Evolutionary conservation across 768 basidiomycete genomes (phyloP), one percentile per base, ranked within the genome.

Genomic region (Xerocomellus amylosporus): DNA sequence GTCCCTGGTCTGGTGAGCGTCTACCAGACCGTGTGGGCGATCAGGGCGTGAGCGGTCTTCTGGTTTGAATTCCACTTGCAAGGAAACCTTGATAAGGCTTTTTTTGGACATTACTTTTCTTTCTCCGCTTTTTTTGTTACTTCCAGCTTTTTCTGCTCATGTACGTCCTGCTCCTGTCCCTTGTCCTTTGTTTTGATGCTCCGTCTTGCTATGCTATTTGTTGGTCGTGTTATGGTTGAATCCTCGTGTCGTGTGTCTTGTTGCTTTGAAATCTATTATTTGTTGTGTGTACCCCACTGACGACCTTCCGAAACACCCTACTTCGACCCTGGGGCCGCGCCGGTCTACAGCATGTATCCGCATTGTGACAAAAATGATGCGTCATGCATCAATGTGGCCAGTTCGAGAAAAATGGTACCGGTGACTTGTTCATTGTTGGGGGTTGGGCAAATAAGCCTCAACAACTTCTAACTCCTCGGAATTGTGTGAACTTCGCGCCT

Each of bases 21-120:
- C 7, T 79, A 81, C 61, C 73, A 78, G 58, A 77, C 78, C 2
- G 83, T 83, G 33, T 75, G 80, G 69, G 79, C 79, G 17, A 61
- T 63, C 33, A 74, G 58, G 58, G 57, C 59, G 13, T 72, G 51
- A 62, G 40, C 10, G 44, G 41, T 22, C 31, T 17, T 31, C 20
- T 13, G 36, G 19, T 19, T 37, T 24, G 36, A 13, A 20, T 40
- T 30, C 19, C 10, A 22, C 17, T 2, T 3, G 1, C 17, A 15
- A 47, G 8, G 20, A 44, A 49, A 28, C 17, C 3, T 36, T 46
- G 9, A 15, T 19, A 7, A 13, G 20, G 5, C 9, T 28, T 49
- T 14, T 42, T 46, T 41, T 30, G 24, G 26, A 22, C 4, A 7
- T 15, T 53, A 40, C 13, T 46, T 40, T 49, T 8, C 41, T 40